Base-by-base conservation (phyloP, 2,329 filamentous ascomycete genomes). In the Aureobasidium sp. region DNA sequence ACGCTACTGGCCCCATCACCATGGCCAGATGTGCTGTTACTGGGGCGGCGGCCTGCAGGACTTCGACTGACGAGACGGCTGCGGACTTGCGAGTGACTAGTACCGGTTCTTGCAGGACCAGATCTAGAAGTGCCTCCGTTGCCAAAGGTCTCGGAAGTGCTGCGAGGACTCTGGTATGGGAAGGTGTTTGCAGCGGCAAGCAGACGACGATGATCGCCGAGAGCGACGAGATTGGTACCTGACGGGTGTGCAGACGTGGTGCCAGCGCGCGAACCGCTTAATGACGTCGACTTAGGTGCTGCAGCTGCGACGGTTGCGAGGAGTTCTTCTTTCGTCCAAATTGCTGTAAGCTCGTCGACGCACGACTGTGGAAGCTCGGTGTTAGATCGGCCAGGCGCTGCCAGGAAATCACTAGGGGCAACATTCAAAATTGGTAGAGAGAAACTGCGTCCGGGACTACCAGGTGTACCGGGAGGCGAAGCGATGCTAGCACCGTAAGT, bases 251-350 rank as follows among this genome's bases (percentile, higher is more conserved):
- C 45, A 42, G 61, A 59, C 27, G 56, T 31, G 5, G 47, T 52
- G 12, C 55, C 60, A 34, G 34, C 36, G 65, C 84, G 85, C 2
- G 91, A 95, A 25, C 90, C 91, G 60, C 80, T 89, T 61, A 95
- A 77, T 4, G 91, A 96, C 14, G 84, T 83, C 0, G 89, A 84
- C 68, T 87, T 89, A 68, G 86, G 86, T 55, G 81, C 83, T 61
- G 89, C 79, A 63, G 79, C 84, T 63, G 88, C 85, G 53, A 90
- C 81, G 41, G 84, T 80, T 12, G 86, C 83, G 58, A 94, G 77
- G 36, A 88, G 89, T 15, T 79, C 76, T 25, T 96, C 91, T 70
- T 87, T 86, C 42, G 85, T 88, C 93, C 93, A 97, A 52, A 89
- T 84, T 22, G 83, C 79, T 62, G 91, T 77, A 83, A 97, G 89